Evolutionary conservation across 2,329 filamentous ascomycete species (phyloP).

Genomic region (Pezicula carpinea): DNA sequence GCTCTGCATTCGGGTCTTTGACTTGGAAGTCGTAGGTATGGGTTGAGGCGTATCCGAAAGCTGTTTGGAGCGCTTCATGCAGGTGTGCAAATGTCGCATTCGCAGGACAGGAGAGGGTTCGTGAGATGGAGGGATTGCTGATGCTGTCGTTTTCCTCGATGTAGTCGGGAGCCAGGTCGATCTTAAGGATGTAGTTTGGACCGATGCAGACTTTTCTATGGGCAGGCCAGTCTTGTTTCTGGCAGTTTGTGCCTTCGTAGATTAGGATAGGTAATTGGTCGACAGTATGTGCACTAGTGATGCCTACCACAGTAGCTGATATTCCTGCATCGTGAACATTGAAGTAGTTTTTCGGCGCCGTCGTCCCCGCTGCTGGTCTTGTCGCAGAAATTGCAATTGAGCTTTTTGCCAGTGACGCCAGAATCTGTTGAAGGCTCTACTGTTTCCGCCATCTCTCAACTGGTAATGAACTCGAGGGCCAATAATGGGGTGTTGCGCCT

Average conservation of each 20-base stretch:
- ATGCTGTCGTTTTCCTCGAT: neutral
- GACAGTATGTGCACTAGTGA: too few relatives aligned
- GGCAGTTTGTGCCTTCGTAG: neutral
- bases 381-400: too few relatives aligned
- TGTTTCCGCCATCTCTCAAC: too few relatives aligned
- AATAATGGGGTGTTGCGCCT: too few relatives aligned
- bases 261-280: too few relatives aligned
- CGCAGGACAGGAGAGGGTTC: constrained; percentile 11
- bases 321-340: too few relatives aligned
- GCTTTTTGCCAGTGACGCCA: too few relatives aligned
- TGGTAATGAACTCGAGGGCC: too few relatives aligned
- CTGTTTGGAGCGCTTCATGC: constrained; percentile 5
- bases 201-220: constrained; percentile 3
- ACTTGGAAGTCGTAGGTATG: constrained; percentile 6
- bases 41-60: constrained; percentile 5
- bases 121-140: constrained; percentile 6
- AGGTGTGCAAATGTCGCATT: constrained; percentile 6
- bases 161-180: constrained; percentile 6
- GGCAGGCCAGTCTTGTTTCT: constrained; percentile 2
- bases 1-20: neutral
- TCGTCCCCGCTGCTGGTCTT: too few relatives aligned
- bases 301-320: too few relatives aligned
- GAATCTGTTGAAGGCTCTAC: too few relatives aligned
- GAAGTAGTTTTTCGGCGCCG: too few relatives aligned
- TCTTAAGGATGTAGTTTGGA: constrained; percentile 7